These are phyloP conservation scores for Pseudogymnoascus sp. DNA, from an alignment of 2,329 filamentous ascomycete species.

Conservation along the genomic window DNA sequence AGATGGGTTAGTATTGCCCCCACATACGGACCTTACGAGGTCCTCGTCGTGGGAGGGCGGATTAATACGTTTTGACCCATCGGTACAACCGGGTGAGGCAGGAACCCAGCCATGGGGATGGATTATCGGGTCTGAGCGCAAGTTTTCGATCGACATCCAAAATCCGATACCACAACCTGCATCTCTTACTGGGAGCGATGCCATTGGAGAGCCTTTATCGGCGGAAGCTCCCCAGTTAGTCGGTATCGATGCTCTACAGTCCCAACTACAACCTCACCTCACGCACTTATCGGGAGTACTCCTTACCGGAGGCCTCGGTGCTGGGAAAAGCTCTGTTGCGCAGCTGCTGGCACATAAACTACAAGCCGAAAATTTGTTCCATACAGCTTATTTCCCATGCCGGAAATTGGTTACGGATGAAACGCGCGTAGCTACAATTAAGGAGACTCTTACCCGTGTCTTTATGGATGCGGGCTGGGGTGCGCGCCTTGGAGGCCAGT, in stretches of 20 bases:
- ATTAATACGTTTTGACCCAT: slow-evolving; percentile 68
- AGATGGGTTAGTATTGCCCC: slow-evolving; percentile 72
- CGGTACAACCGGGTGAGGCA: slow-evolving; percentile 35
- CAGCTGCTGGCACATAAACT: slow-evolving; percentile 69
- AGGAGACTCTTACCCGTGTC: slow-evolving; percentile 73
- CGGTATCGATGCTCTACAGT: slow-evolving; percentile 72
- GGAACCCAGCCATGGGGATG: slow-evolving; percentile 52
- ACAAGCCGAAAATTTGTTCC: slow-evolving; percentile 65
- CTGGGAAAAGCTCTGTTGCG: slow-evolving; percentile 79
- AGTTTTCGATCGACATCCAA: slow-evolving; percentile 68
- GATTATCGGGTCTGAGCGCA: slow-evolving; percentile 71
- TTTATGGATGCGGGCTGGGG: slow-evolving; percentile 92
- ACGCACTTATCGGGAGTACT: slow-evolving; percentile 83
- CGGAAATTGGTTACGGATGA: slow-evolving; percentile 85
- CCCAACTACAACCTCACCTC: slow-evolving; percentile 67
- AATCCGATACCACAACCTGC: slow-evolving; percentile 60
- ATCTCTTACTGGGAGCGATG: slow-evolving; percentile 40
- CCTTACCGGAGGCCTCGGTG: slow-evolving; percentile 79
- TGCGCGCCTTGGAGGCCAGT: slow-evolving; percentile 73
- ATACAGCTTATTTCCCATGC: slow-evolving; percentile 80
- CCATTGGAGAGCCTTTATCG: slow-evolving; percentile 49
- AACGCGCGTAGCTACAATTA: slow-evolving; percentile 80
- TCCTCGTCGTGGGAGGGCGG: slow-evolving; percentile 72
- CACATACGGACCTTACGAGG: slow-evolving; percentile 40
- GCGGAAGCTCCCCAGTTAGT: slow-evolving; percentile 56